Evolutionary conservation across 345 rosid species (phyloP), one percentile per base, ranked within the genome.

Genomic region (Geranium rotundifolium): DNA sequence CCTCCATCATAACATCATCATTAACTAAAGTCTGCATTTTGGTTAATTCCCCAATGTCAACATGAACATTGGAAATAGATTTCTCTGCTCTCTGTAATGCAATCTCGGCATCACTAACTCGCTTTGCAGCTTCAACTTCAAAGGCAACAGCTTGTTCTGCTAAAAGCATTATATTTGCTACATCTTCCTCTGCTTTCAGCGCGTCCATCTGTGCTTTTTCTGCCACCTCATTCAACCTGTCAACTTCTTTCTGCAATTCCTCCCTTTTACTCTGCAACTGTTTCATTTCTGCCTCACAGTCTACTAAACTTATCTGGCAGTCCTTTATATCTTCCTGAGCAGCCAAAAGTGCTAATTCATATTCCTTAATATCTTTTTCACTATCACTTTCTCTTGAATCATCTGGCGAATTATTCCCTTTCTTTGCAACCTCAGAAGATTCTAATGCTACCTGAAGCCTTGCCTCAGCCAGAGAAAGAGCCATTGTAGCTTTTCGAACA

Each of bases 81-180:
- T 84, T 89, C 72, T 86, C 95, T 54, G 86, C 86, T 72, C 72
- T 87, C 71, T 77, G 82, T 60, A 89, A 74, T 54, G 87, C 89
- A 78, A 89, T 86, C 81, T 89, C 95, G 16, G 97, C 89, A 72
- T 87, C 96, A 63, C 72, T 82, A 60, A 83, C 84, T 49, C 63
- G 69, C 63, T 87, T 83, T 49, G 84, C 67, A 73, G 95, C 95
- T 77, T 89, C 95, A 29, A 89, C 78, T 69, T 89, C 97, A 73
- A 84, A 79, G 63, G 97, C 98, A 70, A 92, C 96, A 63, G 97
- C 98, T 79, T 89, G 88, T 80, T 92, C 98, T 49, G 98, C 98
- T 65, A 91, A 76, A 67, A 81, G 79, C 98, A 92, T 92, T 67
- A 92, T 73, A 67, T 87, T 87, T n/a, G 91, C 73, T 13, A 92